Evolutionary conservation across 257 asterid species (phyloP).

Genomic region (Nicotiana otophora): DNA sequence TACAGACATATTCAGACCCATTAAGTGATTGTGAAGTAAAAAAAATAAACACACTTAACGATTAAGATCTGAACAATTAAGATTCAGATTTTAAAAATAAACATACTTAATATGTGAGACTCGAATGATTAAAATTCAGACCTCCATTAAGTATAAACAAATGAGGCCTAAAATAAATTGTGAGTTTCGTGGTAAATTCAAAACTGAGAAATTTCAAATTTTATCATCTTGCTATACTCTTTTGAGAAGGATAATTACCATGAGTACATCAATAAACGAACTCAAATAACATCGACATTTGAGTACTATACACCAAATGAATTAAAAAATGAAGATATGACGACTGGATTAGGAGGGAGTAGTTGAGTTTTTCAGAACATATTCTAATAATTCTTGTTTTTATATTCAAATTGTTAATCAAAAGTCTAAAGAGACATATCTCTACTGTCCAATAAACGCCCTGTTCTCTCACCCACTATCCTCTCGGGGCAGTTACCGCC

Average conservation of each 20-base stretch:
- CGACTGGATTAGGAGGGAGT: constrained; percentile 34
- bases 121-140: no score
- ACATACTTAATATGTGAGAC: no score
- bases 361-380: constrained; percentile 23
- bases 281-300: background rate
- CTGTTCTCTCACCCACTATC: constrained; percentile 13
- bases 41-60: no score
- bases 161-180: no score
- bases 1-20: no score
- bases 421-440: background rate
- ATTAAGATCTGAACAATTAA: no score
- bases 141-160: no score
- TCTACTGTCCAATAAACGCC: constrained; percentile 34
- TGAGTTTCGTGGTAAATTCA: no score
- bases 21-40: no score
- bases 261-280: background rate
- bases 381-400: constrained; percentile 1
- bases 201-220: no score
- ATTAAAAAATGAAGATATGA: background rate
- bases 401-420: background rate
- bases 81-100: no score
- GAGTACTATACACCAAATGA: background rate
- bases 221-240: no score
- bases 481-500: constrained; percentile 37
- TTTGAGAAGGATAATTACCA: background rate